Evolutionary conservation across 805 yeast species (phyloP), one percentile per base, ranked within the genome.

Genomic region (Saccharomycopsis fibuligera): DNA sequence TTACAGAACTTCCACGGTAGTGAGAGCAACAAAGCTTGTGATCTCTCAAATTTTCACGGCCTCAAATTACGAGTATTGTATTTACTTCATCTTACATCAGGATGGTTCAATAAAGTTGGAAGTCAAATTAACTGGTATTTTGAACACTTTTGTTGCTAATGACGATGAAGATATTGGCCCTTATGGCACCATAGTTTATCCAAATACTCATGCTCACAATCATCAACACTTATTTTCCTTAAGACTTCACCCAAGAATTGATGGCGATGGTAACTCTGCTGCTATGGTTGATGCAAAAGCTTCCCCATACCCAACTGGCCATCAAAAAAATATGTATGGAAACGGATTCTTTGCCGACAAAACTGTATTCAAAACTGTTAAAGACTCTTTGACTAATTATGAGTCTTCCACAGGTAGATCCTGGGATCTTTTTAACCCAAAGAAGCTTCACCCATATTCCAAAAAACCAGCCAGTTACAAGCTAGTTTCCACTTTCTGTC

Each of bases 11-110:
- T 76, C 84, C 33, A 75, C 84, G 57, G 83, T 79, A 53, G 80
- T 88, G 45, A 77, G 95, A 69, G 84, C 88, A 44, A 81, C 83
- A 58, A 80, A 75, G 65, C 74, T 85, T 65, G 74, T 84, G 51
- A 69, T 86, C 49, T 83, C 90, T 22, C 91, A 85, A 68, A 82
- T 85, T 62, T 85, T 85, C 70, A 85, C 95, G 44, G 91, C 91
- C 58, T 88, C 90, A 44, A 85, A 86, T 73, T 83, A 83, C 63
- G 95, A 85, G 70, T 85, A 85, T 72, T 82, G 89, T 68, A 70
- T 85, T 62, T 85, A 85, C 73, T 85, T 89, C 88, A 78, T 72
- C 56, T 81, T 85, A 69, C 76, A 83, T 72, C 89, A 84, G 69
- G 93, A 84, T 65, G 95, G 91, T 62, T 78, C 88, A 41, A 82